Percentiles rank a stretch among this genome's conserved stretches.
These are phyloP conservation scores for Furcasterigmium furcatum DNA, from an alignment of 2,329 filamentous ascomycete genomes.

Conservation along the genomic window DNA sequence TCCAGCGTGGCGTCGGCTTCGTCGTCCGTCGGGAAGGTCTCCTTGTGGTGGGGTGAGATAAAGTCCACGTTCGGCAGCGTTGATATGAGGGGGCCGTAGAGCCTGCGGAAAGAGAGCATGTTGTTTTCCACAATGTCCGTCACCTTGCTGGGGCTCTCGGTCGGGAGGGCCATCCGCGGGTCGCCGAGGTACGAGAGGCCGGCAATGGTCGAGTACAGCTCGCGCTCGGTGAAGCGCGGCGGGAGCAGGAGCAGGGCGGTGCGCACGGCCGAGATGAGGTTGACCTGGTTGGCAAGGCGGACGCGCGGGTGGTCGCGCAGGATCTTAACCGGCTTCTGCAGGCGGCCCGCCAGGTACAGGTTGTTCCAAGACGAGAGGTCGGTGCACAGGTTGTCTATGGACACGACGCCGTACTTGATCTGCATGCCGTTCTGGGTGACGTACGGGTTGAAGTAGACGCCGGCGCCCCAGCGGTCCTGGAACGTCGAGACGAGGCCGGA, in stretches of 20 bases:
- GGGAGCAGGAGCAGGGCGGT: conserved; percentile 86
- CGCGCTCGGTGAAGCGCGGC: conserved; percentile 76
- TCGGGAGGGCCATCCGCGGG: conserved; percentile 87
- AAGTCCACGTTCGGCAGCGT: conserved; percentile 87
- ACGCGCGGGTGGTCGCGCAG: conserved; percentile 90
- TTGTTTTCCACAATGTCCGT: conserved; percentile 92
- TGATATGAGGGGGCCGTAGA: conserved; percentile 87
- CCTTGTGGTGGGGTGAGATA: conserved; percentile 37
- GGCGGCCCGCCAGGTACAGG: conserved; percentile 89
- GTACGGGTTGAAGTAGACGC: conserved; percentile 97
- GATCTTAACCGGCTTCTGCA: conserved; percentile 98
- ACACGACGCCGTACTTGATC: conserved; percentile 98
- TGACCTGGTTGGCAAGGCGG: conserved; percentile 92
- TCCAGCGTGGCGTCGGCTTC: conserved; percentile 64
- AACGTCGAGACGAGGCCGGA: conserved; percentile 82
- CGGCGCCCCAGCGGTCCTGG: conserved; percentile 85
- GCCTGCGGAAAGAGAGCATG: conserved; percentile 82
- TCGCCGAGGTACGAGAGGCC: conserved; percentile 93
- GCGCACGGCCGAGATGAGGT: conserved; percentile 86
- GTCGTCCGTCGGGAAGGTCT: conserved; percentile 61
- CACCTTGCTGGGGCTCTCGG: conserved; percentile 90
- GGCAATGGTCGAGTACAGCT: conserved; percentile 88
- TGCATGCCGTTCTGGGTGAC: conserved; percentile 91
- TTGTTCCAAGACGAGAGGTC: conserved; percentile 92
- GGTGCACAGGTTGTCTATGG: conserved; percentile 80